These are phyloP conservation scores for Cyanidiococcus yangmingshanensis DNA, from an alignment of 23 red algal genomes.

Conservation along the genomic window DNA sequence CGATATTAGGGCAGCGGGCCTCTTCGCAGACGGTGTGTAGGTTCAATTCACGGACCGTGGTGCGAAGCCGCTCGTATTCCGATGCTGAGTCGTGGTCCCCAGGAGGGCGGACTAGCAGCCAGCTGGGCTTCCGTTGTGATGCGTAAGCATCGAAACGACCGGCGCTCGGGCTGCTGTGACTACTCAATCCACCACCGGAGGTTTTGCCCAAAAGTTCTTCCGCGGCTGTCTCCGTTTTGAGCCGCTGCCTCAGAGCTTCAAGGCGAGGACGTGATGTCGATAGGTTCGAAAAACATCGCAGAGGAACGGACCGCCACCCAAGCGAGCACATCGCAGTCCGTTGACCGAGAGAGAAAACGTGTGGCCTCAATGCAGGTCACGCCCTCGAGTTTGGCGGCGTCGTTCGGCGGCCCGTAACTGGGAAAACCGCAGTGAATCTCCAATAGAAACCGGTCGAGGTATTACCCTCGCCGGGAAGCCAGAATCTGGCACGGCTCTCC, in stretches of 20 bases:
- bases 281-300: not conserved
- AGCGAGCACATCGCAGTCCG: too few species aligned
- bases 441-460: too few species aligned
- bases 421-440: too few species aligned
- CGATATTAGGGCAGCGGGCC: slow-evolving; percentile 91
- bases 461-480: too few species aligned
- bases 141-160: slow-evolving; percentile 49
- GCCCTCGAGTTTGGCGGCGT: too few species aligned
- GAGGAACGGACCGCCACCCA: too few species aligned
- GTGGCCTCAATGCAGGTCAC: too few species aligned
- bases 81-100: slow-evolving; percentile 55
- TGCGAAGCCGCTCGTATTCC: slow-evolving; percentile 52
- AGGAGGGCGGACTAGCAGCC: slow-evolving; percentile 72
- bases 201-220: not conserved
- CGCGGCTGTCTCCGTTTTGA: not conserved
- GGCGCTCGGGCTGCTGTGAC: not conserved
- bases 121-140: slow-evolving; percentile 58
- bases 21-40: slow-evolving; percentile 93
- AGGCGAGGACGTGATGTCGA: not conserved
- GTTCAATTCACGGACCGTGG: slow-evolving; percentile 41
- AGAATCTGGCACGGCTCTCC: too few species aligned
- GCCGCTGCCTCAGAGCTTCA: not conserved
- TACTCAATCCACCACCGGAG: not conserved
- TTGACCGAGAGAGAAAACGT: too few species aligned
- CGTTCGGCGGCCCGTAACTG: too few species aligned